Evolutionary conservation across 805 yeast species (phyloP), one percentile per base, ranked within the genome.

Genomic region (Danielia reshetovae): DNA sequence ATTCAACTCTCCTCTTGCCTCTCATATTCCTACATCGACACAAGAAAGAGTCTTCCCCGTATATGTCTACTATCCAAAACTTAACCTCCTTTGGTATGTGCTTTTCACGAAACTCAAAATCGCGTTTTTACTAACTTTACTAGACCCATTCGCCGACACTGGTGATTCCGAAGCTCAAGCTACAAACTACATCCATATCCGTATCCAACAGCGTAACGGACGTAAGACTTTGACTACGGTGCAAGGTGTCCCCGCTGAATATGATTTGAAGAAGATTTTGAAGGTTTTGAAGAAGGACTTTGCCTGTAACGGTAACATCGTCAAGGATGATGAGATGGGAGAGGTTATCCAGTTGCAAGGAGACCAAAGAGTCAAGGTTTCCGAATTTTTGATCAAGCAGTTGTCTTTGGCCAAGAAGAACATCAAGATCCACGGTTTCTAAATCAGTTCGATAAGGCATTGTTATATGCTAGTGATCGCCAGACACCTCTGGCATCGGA

Each of bases 131-230:
- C 30, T 17, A 9, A 7, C 21, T 11, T 10, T 10, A 4, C 9
- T 29, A 74, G 96, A 90, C 72, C 98, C 98, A 46, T 90, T 90
- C 81, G 97, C 97, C 81, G 98, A 90, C 70, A 89, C 97, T 71
- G 97, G 97, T 75, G 97, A 90, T 79, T 94, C 93, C 72, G 96
- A 90, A 67, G 84, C 95, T 54, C 90, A 90, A 71, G 85, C 95
- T 59, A 80, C 94, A 41, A 88, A 86, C 74, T 87, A 89, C 72
- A 86, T 90, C 68, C 98, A 89, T 70, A 84, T 90, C 65, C 94
- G 98, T 77, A 90, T 94, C 64, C 98, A 90, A 72, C 98, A 90
- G 74, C 90, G 98, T 76, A 90, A 93, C 74, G 98, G 98, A 62
- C 89, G 97, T 73, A 90, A 90, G 72, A 90, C 97, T 46, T 79